These are phyloP conservation scores for Corylus americana DNA, from an alignment of 306 rosid species.

Conservation along the genomic window DNA sequence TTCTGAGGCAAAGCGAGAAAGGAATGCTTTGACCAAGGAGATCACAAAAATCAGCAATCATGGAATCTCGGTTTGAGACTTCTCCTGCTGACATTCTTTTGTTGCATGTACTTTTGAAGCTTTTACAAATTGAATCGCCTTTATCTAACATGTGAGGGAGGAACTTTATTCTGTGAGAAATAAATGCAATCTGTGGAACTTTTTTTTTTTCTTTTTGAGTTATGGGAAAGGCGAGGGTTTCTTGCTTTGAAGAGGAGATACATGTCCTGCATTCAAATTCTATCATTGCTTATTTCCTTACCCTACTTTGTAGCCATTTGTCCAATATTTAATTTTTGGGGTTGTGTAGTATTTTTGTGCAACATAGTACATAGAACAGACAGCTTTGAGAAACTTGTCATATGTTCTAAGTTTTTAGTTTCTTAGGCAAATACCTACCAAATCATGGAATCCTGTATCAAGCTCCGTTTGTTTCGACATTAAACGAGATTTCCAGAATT, in stretches of 20 bases:
- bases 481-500: too few relatives aligned
- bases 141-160: slow-evolving; percentile 2
- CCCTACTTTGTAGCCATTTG: not conserved
- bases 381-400: too few relatives aligned
- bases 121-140: slow-evolving; percentile 13
- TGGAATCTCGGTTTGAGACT: slow-evolving; percentile 80
- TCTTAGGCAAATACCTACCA: too few relatives aligned
- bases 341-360: not conserved
- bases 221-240: not conserved
- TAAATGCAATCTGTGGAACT: not conserved
- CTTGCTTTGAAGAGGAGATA: slow-evolving; percentile 2
- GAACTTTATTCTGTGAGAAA: slow-evolving; percentile 1
- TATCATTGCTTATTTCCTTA: not conserved
- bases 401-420: too few relatives aligned
- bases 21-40: slow-evolving; percentile 63
- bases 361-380: too few relatives aligned
- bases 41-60: slow-evolving; percentile 77
- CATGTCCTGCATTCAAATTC: not conserved
- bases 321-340: not conserved
- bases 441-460: too few relatives aligned
- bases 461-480: too few relatives aligned
- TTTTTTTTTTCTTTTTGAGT: not conserved
- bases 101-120: slow-evolving; percentile 15
- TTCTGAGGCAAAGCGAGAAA: slow-evolving; percentile 73
- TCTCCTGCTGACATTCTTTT: slow-evolving; percentile 13